Evolutionary conservation across 1,139 yeast genomes (phyloP), one percentile per base, ranked within the genome.

Genomic region (Zhuliangozyma parablackwelliae): DNA sequence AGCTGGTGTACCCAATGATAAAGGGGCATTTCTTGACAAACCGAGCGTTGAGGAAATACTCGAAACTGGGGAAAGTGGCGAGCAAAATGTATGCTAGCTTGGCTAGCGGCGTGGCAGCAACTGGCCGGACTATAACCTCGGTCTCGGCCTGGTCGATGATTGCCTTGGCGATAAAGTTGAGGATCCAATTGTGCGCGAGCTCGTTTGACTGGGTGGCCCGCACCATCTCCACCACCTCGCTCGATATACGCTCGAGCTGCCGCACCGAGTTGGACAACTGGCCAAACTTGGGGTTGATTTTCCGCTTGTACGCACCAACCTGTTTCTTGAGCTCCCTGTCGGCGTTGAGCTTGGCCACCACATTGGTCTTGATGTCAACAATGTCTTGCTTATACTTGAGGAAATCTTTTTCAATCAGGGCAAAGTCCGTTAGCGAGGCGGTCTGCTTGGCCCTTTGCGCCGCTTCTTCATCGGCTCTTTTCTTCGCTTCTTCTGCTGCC

Each of bases 131-230:
- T 6, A 85, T 74, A 10, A 88, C 90, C 59, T 92, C 98, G 0
- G 95, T 78, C 59, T 89, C 97, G 1, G 97, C 95, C 61, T 94
- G 98, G 29, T 85, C 80, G 1, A 92, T 86, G 2, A 89, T 63
- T 2, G 94, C 85, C 54, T 92, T 92, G 7, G 96, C 84, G 28
- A 84, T 74, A 51, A 82, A 84, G 53, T 92, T 92, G 28, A 89
- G 61, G 10, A 83, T 71, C 89, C 95, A 90, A 29, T 72, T 60
- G 51, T 66, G 82, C 0, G 81, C 83, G 11, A 82, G 54, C 1
- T 69, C 71, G 13, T 47, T 41, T 1, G 50, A 38, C 36, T 67
- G 64, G 0, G 84, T 73, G 24, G 72, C 66, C 5, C 56, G 57
- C 10, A 89, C 61, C 26, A 80, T 54, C 5, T 50, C 59, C 2